These are phyloP conservation scores for Scutellaria minor DNA, from an alignment of 257 asterid species.

Conservation along the genomic window DNA sequence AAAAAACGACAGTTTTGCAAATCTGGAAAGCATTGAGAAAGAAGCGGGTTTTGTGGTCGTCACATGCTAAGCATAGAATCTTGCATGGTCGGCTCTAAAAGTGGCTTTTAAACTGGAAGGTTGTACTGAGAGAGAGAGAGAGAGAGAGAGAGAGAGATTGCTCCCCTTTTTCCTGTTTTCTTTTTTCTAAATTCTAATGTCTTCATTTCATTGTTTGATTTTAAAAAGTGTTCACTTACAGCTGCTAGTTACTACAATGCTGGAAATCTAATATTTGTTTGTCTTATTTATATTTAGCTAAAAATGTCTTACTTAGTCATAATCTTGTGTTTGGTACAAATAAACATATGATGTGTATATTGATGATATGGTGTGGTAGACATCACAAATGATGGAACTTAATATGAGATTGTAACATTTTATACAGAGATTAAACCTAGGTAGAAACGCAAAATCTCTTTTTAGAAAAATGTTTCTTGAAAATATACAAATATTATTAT, in stretches of 20 bases:
- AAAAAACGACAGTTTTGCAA: conserved; percentile 25
- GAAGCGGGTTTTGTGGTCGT: conserved; percentile 23
- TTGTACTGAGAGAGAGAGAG: background rate
- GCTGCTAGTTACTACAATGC: background rate
- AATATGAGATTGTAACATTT: too few relatives aligned
- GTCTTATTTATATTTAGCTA: background rate
- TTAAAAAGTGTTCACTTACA: background rate
- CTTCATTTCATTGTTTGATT: background rate
- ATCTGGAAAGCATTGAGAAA: conserved; percentile 24
- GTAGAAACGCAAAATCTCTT: too few relatives aligned
- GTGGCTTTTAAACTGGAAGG: conserved; percentile 31
- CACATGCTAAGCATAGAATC: conserved; percentile 37
- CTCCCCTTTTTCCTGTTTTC: conserved; percentile 9
- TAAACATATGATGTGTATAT: too few relatives aligned
- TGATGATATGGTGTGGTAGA: too few relatives aligned
- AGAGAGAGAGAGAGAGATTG: background rate
- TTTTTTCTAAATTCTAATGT: background rate
- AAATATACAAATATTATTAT: too few relatives aligned
- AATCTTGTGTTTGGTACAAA: too few relatives aligned
- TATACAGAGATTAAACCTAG: too few relatives aligned
- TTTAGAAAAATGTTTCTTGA: too few relatives aligned
- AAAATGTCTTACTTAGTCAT: background rate
- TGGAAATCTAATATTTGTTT: background rate
- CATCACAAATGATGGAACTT: too few relatives aligned
- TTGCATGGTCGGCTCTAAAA: conserved; percentile 29